Base-by-base conservation (phyloP, 768 basidiomycete genomes). In the Exidia glandulosa region DNA sequence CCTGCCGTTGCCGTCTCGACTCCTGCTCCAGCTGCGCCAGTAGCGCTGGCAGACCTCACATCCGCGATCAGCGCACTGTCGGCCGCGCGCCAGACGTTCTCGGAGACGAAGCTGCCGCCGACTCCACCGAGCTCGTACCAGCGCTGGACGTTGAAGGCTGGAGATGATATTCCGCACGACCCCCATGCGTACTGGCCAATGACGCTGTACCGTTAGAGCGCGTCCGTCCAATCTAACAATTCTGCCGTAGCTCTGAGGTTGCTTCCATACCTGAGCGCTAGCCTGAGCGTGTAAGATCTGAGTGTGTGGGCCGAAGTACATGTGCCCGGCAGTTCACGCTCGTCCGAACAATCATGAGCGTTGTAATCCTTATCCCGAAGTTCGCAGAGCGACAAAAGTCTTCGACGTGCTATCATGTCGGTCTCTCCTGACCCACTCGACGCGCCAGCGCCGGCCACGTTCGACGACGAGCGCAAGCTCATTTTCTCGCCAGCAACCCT, bases 171-270 rank as follows among this genome's bases (percentile, higher is more conserved):
- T n/a, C 93, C 93, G 23, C 91, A 94, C 68, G 85, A 85, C 61
- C 84, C 86, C 48, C 71, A 86, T 67, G 76, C 86, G 2, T 94
- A 94, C 73, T 95, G 90, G 74, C 89, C 90, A 12, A 90, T 92
- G 89, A 67, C 75, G 48, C 68, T 90, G 57, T 69, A 73, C 56
- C 73, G 74, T 63, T 76, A 72, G 50, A 54, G 12, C 9, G 50
- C 30, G 30, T n/a, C n/a, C n/a, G n/a, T n/a, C n/a, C n/a, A n/a
- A n/a, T n/a, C n/a, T n/a, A n/a, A n/a, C n/a, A n/a, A n/a, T n/a
- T n/a, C n/a, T n/a, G n/a, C n/a, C n/a, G n/a, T n/a, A n/a, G n/a
- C n/a, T n/a, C n/a, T n/a, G n/a, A n/a, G n/a, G n/a, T n/a, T n/a
- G n/a, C n/a, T n/a, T n/a, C n/a, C n/a, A n/a, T n/a, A n/a, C n/a